A percentile compares a stretch with the other conserved stretches of the same genome.
These are phyloP conservation scores for Chaetomium tenue DNA, from an alignment of 495 filamentous ascomycete genomes.

Conservation along the genomic window DNA sequence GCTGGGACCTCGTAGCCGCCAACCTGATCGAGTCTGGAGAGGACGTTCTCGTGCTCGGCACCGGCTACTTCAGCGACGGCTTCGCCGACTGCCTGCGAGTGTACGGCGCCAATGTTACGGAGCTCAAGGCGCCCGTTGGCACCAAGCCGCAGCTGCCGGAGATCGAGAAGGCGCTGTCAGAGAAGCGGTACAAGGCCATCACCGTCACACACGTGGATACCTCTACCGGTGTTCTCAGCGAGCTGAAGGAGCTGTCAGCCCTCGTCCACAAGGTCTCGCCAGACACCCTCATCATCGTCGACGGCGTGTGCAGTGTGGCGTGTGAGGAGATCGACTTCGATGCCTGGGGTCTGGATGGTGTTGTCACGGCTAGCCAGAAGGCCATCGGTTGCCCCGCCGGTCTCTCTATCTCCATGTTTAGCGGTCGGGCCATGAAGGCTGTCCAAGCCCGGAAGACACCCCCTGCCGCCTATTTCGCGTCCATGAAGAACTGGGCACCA, in stretches of 20 bases:
- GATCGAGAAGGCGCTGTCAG: slow-evolving; percentile 79
- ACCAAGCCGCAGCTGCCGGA: slow-evolving; percentile 82
- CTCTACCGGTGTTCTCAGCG: slow-evolving; percentile 89
- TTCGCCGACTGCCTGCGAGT: slow-evolving; percentile 88
- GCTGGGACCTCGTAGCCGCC: slow-evolving; percentile 92
- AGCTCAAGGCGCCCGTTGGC: slow-evolving; percentile 85
- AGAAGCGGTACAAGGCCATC: slow-evolving; percentile 86
- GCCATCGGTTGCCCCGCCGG: slow-evolving; percentile 93
- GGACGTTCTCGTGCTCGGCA: slow-evolving; percentile 87
- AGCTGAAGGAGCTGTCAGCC: slow-evolving; percentile 78
- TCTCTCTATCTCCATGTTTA: slow-evolving; percentile 87
- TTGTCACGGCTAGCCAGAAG: slow-evolving; percentile 93
- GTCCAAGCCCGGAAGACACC: slow-evolving; percentile 77
- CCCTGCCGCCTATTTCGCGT: slow-evolving; percentile 85
- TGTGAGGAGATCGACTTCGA: slow-evolving; percentile 96
- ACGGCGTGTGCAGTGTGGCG: slow-evolving; percentile 95
- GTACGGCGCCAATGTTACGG: slow-evolving; percentile 85
- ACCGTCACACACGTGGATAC: slow-evolving; percentile 98
- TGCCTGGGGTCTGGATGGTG: slow-evolving; percentile 88
- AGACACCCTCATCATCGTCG: slow-evolving; percentile 84
- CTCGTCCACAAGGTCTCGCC: slow-evolving; percentile 83
- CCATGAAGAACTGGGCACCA: slow-evolving; percentile 94
- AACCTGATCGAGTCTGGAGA: slow-evolving; percentile 87
- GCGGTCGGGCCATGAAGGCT: slow-evolving; percentile 78
- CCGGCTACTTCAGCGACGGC: slow-evolving; percentile 95